phyloP scores from a whole-genome alignment of 768 basidiomycete genomes.

The Russula virescens region DNA sequence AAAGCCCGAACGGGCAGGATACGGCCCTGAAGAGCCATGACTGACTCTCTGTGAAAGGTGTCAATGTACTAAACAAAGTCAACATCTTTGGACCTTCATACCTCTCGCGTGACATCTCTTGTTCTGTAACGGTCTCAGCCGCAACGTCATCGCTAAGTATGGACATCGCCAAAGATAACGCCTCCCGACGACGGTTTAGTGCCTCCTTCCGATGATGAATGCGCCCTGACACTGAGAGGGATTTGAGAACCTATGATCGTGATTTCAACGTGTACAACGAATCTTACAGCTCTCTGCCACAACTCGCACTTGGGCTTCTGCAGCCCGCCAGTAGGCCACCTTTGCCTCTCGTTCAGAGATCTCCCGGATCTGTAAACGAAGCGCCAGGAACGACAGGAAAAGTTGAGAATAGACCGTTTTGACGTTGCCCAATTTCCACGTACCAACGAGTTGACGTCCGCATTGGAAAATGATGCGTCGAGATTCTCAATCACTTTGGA shows the following conservation, averaged over 20 bases:
- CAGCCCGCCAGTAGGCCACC: constrained; percentile 37
- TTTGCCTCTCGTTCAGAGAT: constrained; percentile 57
- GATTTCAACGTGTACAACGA: constrained; percentile 26
- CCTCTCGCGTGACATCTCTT: constrained; percentile 34
- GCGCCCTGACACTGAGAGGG: constrained; percentile 36
- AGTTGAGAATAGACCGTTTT: neutral
- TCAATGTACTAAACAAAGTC: constrained; percentile 20
- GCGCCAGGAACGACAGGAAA: constrained; percentile 21
- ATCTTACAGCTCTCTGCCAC: constrained; percentile 38
- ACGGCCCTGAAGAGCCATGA: constrained; percentile 42
- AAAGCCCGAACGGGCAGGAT: constrained; percentile 53
- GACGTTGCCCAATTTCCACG: neutral
- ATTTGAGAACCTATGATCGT: constrained; percentile 12
- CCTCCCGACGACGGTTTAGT: constrained; percentile 42
- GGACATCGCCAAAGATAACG: constrained; percentile 40
- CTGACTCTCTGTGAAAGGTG: constrained; percentile 39
- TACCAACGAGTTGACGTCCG: constrained; percentile 12
- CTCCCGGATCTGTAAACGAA: constrained; percentile 54
- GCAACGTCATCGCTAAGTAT: constrained; percentile 33
- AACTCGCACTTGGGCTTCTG: constrained; percentile 27
- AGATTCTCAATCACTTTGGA: constrained; percentile 43
- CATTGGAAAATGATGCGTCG: constrained; percentile 39
- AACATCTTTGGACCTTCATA: constrained; percentile 16
- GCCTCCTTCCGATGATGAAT: constrained; percentile 42
- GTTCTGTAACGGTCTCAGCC: constrained; percentile 20